These are phyloP conservation scores for Ophiostoma quercus DNA, from an alignment of 2,329 filamentous ascomycete genomes.

Conservation along the genomic window DNA sequence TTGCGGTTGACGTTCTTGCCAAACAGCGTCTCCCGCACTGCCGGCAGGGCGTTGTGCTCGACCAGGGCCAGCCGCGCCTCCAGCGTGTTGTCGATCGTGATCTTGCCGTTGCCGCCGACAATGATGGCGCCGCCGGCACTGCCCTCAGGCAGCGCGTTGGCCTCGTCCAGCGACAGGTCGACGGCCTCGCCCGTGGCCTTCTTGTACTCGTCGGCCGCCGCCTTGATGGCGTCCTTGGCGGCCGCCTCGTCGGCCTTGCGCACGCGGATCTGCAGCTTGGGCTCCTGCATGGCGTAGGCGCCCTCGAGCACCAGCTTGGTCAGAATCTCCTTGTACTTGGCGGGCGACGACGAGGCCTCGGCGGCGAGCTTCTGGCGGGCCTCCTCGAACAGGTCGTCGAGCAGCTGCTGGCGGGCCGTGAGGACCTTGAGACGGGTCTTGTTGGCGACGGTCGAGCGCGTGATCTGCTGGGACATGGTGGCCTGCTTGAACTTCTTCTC, in stretches of 20 bases:
- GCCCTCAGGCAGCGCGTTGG: slow-evolving; percentile 59
- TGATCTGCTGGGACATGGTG: slow-evolving; percentile 97
- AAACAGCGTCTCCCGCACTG: slow-evolving; percentile 80
- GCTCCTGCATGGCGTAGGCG: slow-evolving; percentile 80
- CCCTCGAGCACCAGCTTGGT: slow-evolving; percentile 84
- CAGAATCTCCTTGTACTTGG: slow-evolving; percentile 69
- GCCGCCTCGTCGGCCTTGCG: slow-evolving; percentile 66
- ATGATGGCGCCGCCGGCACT: slow-evolving; percentile 82
- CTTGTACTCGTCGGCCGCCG: slow-evolving; percentile 78
- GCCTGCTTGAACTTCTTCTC: slow-evolving; percentile 99
- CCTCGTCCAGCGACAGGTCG: slow-evolving; percentile 68
- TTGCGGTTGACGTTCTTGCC: slow-evolving; percentile 92
- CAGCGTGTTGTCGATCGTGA: slow-evolving; percentile 97
- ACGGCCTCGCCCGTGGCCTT: slow-evolving; percentile 66
- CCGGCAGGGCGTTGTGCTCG: slow-evolving; percentile 77
- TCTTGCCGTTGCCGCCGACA: slow-evolving; percentile 80
- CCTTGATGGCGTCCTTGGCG: slow-evolving; percentile 71
- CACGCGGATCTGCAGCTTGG: slow-evolving; percentile 66
- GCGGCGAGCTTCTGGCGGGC: slow-evolving; percentile 65
- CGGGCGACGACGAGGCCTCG: slow-evolving; percentile 61
- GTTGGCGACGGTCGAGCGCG: slow-evolving; percentile 90
- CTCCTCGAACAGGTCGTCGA: slow-evolving; percentile 82
- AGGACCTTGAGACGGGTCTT: slow-evolving; percentile 90
- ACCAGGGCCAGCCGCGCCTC: slow-evolving; percentile 84
- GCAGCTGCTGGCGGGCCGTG: slow-evolving; percentile 77